Evolutionary conservation across 2,329 filamentous ascomycete species (phyloP), one percentile per base, ranked within the genome.

Genomic region (Pleurostoma richardsiae): DNA sequence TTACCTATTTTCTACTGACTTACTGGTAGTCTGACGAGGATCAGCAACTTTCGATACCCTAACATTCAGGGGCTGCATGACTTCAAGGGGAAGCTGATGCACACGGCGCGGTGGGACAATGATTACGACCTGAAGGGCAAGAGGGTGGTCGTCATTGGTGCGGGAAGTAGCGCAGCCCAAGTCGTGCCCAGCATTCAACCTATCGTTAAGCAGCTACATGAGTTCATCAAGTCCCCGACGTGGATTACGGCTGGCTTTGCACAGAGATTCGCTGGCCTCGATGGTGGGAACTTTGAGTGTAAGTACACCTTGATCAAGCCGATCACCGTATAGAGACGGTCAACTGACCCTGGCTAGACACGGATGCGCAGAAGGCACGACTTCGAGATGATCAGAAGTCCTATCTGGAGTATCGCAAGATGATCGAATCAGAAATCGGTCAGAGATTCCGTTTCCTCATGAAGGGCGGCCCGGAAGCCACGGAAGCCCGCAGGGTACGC

Each of bases 1-100:
- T 19, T 19, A 19, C 19, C 29, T 19, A 7, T 6, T 41, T 28
- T 6, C 19, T 6, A 28, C 19, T 19, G 19, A 19, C 33, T 38
- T 10, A 10, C 10, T 38, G 33, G 10, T 38, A 10, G n/a, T 8
- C 8, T n/a, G 8, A 36, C 33, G n/a, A 8, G 8, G n/a, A 36
- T n/a, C 33, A 38, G n/a, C 31, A 43, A 47, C 10, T 45, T 39
- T 39, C 56, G 54, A 40, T 56, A 50, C 51, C 56, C 56, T 4
- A 41, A 56, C 6, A 58, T 59, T 39, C 45, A 50, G 38, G 57
- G 57, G 1, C 36, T 59, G 1, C 36, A 52, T 30, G 44, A 46
- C 11, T 58, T 58, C 48, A 51, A 54, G 29, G 57, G 57, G 5
- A 53, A 55, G 33, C 40, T 58, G 10, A 33, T 56, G 11, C 57